Evolutionary conservation across 495 filamentous ascomycete genomes (phyloP).

Genomic region (Lepidopterella palustris): DNA sequence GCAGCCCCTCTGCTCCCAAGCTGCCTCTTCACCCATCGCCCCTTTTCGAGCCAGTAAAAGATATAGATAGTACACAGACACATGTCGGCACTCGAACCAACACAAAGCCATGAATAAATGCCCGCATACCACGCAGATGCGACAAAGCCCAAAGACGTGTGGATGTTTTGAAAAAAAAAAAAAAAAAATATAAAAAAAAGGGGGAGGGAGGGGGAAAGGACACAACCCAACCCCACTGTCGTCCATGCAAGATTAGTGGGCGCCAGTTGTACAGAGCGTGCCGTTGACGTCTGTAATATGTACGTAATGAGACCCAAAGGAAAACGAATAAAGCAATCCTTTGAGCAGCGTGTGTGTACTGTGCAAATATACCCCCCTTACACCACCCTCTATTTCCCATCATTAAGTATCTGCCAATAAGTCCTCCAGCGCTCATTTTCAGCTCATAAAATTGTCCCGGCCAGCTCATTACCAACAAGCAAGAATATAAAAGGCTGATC

Average conservation of each 20-base stretch:
- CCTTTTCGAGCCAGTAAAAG: slow-evolving; percentile 6
- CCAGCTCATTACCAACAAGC: slow-evolving; percentile 7
- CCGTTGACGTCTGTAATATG: slow-evolving; percentile 30
- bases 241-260: slow-evolving; percentile 29
- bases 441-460: slow-evolving; percentile 16
- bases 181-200: too few relatives aligned
- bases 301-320: slow-evolving; percentile 19
- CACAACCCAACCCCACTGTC: neutral
- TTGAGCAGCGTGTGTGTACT: slow-evolving; percentile 17
- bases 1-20: neutral
- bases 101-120: slow-evolving; percentile 12
- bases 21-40: neutral
- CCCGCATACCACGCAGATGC: slow-evolving; percentile 10
- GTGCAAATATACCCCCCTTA: slow-evolving; percentile 25
- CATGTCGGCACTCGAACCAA: slow-evolving; percentile 6
- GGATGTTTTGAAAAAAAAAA: slow-evolving; percentile 23
- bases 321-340: slow-evolving; percentile 16
- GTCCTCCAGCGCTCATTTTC: slow-evolving; percentile 6
- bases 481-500: slow-evolving; percentile 12
- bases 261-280: slow-evolving; percentile 20
- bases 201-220: slow-evolving; percentile 3
- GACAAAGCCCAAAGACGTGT: slow-evolving; percentile 25
- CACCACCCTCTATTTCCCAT: slow-evolving; percentile 23
- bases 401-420: slow-evolving; percentile 26
- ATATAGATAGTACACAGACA: slow-evolving; percentile 24